phyloP scores from a whole-genome alignment of 2,329 filamentous ascomycete species.

The Monosporascus sp. region DNA sequence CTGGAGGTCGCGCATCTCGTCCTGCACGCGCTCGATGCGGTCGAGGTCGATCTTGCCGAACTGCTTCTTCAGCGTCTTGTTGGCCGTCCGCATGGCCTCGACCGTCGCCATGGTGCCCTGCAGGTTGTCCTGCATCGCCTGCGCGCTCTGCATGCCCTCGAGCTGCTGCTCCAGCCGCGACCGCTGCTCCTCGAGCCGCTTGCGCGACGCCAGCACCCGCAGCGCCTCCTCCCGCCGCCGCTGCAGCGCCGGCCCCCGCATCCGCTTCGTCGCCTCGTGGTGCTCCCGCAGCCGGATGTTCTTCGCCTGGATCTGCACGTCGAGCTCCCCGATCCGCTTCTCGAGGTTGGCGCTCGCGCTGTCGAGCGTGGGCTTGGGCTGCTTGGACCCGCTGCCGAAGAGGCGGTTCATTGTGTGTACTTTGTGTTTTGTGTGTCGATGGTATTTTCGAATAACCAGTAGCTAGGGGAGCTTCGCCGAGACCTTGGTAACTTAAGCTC shows the following conservation, averaged over 20 bases:
- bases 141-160: constrained; percentile 99
- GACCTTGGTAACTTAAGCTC: too few relatives aligned
- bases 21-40: constrained; percentile 95
- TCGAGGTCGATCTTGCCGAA: constrained; percentile 97
- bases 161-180: constrained; percentile 91
- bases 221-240: constrained; percentile 92
- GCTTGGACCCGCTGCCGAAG: constrained; percentile 81
- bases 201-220: constrained; percentile 87
- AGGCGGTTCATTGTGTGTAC: constrained; percentile 85
- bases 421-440: not conserved
- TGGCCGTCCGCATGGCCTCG: constrained; percentile 94
- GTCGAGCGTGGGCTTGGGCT: constrained; percentile 78
- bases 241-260: constrained; percentile 90
- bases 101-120: constrained; percentile 99
- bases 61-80: constrained; percentile 85
- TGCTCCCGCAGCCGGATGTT: constrained; percentile 87
- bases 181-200: constrained; percentile 89
- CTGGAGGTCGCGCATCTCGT: constrained; percentile 98
- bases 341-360: constrained; percentile 70
- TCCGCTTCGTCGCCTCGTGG: constrained; percentile 79
- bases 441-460: too few relatives aligned
- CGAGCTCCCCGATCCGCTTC: constrained; percentile 62
- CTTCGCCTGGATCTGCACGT: constrained; percentile 89
- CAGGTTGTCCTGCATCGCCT: constrained; percentile 97
- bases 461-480: too few relatives aligned